These are phyloP conservation scores for Rhizopogon rudus DNA, from an alignment of 768 basidiomycete species.

Conservation along the genomic window DNA sequence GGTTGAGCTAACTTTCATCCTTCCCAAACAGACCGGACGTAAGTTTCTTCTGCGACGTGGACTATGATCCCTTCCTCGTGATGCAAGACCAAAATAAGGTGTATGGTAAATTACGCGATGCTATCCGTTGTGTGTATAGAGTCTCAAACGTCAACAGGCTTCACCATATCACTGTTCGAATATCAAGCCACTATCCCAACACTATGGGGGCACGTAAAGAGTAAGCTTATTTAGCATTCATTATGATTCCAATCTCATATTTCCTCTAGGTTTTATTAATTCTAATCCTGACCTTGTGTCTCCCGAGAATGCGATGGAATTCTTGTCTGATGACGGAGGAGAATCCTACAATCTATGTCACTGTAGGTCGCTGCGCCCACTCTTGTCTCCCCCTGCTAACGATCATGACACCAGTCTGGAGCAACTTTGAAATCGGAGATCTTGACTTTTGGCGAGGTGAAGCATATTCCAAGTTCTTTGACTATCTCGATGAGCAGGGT, in stretches of 20 bases:
- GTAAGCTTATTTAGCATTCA: conserved; percentile 27
- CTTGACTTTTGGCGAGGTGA: conserved; percentile 87
- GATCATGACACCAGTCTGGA: conserved; percentile 46
- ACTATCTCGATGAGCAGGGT: conserved; percentile 73
- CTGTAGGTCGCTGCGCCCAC: conserved; percentile 40
- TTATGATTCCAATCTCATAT: background rate
- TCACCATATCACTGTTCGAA: conserved; percentile 76
- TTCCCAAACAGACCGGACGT: conserved; percentile 55
- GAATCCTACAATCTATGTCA: conserved; percentile 75
- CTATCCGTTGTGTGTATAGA: conserved; percentile 16
- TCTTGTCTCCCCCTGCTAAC: background rate
- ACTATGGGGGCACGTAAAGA: conserved; percentile 71
- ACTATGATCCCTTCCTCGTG: conserved; percentile 74
- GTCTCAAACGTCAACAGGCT: conserved; percentile 39
- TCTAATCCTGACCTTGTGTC: conserved; percentile 58
- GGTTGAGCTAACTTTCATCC: background rate
- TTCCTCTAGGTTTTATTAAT: conserved; percentile 57
- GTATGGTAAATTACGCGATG: conserved; percentile 49
- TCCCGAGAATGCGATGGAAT: conserved; percentile 63
- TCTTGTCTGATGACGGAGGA: conserved; percentile 67
- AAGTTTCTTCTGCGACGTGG: conserved; percentile 75
- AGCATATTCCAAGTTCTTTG: conserved; percentile 81
- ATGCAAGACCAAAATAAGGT: conserved; percentile 80
- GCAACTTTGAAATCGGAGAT: conserved; percentile 80
- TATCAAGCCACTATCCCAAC: conserved; percentile 78